A percentile compares a stretch with the other conserved stretches of the same genome.
Conservation (phyloP, 2,329 filamentous ascomycete genomes). For the Lanzia echinophila region DNA sequence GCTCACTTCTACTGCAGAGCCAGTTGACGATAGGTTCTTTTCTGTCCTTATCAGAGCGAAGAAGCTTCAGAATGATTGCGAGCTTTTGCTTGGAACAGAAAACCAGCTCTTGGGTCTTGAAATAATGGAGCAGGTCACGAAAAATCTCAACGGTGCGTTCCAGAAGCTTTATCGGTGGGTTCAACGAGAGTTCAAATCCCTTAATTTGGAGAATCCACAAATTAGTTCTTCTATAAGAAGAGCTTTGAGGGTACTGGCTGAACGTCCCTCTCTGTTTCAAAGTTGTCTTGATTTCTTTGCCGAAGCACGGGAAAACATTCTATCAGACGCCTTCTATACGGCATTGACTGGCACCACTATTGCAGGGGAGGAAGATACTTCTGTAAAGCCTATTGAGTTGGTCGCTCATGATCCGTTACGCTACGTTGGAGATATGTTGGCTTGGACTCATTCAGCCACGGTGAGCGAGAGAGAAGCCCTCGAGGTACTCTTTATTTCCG, state of each 20-base stretch:
- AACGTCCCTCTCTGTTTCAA: slow-evolving; percentile 84
- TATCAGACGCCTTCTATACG: slow-evolving; percentile 84
- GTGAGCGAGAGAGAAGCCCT: slow-evolving; percentile 91
- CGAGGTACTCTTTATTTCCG: slow-evolving; percentile 83
- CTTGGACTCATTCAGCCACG: slow-evolving; percentile 90
- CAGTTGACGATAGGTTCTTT: slow-evolving; percentile 84
- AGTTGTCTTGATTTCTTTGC: slow-evolving; percentile 90
- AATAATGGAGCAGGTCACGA: slow-evolving; percentile 84
- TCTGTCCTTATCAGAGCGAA: slow-evolving; percentile 70
- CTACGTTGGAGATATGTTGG: slow-evolving; percentile 95
- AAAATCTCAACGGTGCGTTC: slow-evolving; percentile 79
- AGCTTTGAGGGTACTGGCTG: slow-evolving; percentile 79
- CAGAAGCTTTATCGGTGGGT: slow-evolving; percentile 97
- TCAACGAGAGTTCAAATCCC: slow-evolving; percentile 82
- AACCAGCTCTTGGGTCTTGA: slow-evolving; percentile 83
- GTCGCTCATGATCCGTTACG: slow-evolving; percentile 85
- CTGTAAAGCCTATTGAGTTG: slow-evolving; percentile 86
- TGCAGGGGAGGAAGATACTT: slow-evolving; percentile 50
- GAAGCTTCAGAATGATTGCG: slow-evolving; percentile 80
- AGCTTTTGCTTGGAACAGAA: slow-evolving; percentile 82
- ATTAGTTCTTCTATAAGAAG: slow-evolving; percentile 79
- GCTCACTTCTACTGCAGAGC: slow-evolving; percentile 71
- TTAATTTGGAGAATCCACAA: slow-evolving; percentile 91
- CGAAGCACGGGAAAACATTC: slow-evolving; percentile 76
- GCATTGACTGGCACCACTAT: slow-evolving; percentile 70